Conservation (phyloP, 2,329 filamentous ascomycete genomes). For the Xylariaceae sp. region DNA sequence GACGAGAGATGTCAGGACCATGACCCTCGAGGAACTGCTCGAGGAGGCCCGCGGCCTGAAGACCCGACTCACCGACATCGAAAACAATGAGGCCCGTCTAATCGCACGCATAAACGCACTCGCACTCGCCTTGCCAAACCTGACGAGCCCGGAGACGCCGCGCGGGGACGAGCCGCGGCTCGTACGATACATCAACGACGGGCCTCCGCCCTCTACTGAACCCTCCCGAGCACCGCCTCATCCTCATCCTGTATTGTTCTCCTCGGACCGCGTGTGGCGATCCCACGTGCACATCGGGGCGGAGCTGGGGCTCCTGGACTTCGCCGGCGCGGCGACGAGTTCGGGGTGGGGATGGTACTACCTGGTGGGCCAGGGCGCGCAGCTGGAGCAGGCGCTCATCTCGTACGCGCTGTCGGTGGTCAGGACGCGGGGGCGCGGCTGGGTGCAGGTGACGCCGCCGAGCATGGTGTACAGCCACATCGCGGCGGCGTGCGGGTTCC, state of each 20-base stretch:
- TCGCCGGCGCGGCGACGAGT: constrained; percentile 76
- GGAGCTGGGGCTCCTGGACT: constrained; percentile 88
- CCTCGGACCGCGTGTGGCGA: constrained; percentile 56
- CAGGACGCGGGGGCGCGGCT: constrained; percentile 63
- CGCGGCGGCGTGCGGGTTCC: constrained; percentile 88
- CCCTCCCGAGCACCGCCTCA: constrained; percentile 35
- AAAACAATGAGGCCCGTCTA: constrained; percentile 63
- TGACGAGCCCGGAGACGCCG: constrained; percentile 78
- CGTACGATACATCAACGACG: constrained; percentile 77
- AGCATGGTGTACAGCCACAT: constrained; percentile 92
- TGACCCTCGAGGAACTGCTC: constrained; percentile 57
- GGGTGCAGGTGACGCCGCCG: constrained; percentile 80
- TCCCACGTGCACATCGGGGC: constrained; percentile 87
- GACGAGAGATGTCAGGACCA: constrained; percentile 33
- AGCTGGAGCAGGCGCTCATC: constrained; percentile 92
- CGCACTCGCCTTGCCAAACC: constrained; percentile 80
- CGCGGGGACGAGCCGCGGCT: constrained; percentile 66
- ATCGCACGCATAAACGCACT: constrained; percentile 70
- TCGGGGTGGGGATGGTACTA: constrained; percentile 99
- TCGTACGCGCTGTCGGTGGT: constrained; percentile 81
- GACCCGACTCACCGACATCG: constrained; percentile 59
- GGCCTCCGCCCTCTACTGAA: constrained; percentile 45
- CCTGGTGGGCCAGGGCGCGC: constrained; percentile 84
- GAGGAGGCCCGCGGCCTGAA: constrained; percentile 69
- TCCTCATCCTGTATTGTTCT: constrained; percentile 30